Conservation (phyloP, 2,329 filamentous ascomycete genomes). For the Pestalotiopsis sp. region DNA sequence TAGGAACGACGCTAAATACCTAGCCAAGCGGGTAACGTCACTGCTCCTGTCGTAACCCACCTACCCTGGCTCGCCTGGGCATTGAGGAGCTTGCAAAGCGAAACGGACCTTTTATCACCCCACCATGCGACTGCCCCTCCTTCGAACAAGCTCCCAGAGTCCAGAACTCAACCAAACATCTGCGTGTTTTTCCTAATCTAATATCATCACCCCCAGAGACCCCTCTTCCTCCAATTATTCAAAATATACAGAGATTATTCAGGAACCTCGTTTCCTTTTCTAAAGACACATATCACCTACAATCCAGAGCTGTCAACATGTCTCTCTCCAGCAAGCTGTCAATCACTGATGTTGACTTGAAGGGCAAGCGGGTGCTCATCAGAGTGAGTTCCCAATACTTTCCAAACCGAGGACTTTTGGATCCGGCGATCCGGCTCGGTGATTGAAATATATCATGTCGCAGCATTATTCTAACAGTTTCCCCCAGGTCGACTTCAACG, state of each 20-base stretch:
- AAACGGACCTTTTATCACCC: constrained; percentile 2
- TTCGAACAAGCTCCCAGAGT: background rate
- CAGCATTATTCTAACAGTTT: constrained; percentile 21
- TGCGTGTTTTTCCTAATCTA: constrained; percentile 10
- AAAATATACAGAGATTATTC: constrained; percentile 1
- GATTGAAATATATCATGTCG: background rate
- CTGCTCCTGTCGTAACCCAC: background rate
- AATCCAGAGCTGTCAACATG: constrained; percentile 59
- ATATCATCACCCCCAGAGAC: background rate
- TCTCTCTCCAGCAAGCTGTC: constrained; percentile 98
- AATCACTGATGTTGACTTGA: constrained; percentile 94
- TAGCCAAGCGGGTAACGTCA: constrained; percentile 8
- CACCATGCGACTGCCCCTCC: constrained; percentile 11
- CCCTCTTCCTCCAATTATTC: background rate
- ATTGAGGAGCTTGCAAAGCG: background rate
- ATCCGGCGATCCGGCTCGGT: background rate
- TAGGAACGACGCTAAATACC: constrained; percentile 3
- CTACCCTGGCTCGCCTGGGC: background rate
- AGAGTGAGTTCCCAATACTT: constrained; percentile 64
- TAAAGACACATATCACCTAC: constrained; percentile 13
- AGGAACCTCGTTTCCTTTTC: constrained; percentile 16
- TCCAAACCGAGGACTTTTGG: background rate
- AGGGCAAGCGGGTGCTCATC: constrained; percentile 97
- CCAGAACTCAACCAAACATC: constrained; percentile 8
- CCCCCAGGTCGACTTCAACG: constrained; percentile 96